phyloP scores from a whole-genome alignment of 768 basidiomycete species.

The Russula lepida region DNA sequence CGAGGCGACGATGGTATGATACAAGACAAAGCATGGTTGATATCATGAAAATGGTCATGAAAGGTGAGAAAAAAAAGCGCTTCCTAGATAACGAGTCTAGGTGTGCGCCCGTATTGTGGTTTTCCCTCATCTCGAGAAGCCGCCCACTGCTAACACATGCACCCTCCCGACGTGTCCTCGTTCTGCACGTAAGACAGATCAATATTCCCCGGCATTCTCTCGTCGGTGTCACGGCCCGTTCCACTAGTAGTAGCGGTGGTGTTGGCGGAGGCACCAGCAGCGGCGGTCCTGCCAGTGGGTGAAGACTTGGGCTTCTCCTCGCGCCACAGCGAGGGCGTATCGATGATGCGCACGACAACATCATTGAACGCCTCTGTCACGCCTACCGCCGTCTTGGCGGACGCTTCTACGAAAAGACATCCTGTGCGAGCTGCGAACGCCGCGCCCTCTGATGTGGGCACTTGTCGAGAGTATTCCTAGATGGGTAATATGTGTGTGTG shows the following conservation, averaged over 20 bases:
- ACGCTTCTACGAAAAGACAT: slow-evolving; percentile 84
- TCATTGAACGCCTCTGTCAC: slow-evolving; percentile 72
- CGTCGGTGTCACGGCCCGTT: neutral
- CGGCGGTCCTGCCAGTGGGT: slow-evolving; percentile 13
- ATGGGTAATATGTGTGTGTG: neutral
- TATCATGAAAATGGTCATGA: neutral
- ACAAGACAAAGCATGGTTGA: neutral
- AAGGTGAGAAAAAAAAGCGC: neutral
- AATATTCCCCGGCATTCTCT: slow-evolving; percentile 39
- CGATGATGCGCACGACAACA: slow-evolving; percentile 74
- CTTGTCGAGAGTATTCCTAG: slow-evolving; percentile 86
- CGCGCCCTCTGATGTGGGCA: slow-evolving; percentile 67
- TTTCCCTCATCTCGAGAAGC: too few species aligned
- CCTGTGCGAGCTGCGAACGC: slow-evolving; percentile 76
- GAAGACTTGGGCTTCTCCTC: slow-evolving; percentile 23
- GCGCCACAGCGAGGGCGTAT: slow-evolving; percentile 75
- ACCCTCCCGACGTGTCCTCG: slow-evolving; percentile 25
- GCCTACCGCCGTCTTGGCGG: slow-evolving; percentile 83
- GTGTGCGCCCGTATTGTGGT: too few species aligned
- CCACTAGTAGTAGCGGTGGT: slow-evolving; percentile 6
- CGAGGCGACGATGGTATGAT: neutral
- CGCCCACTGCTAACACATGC: slow-evolving; percentile 30
- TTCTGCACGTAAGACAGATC: slow-evolving; percentile 25
- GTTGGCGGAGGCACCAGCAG: too few species aligned
- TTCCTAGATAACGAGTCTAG: neutral